A percentile compares a stretch with the other conserved stretches of the same genome.
phyloP scores from a whole-genome alignment of 257 asterid genomes.

The Solanum pennellii region DNA sequence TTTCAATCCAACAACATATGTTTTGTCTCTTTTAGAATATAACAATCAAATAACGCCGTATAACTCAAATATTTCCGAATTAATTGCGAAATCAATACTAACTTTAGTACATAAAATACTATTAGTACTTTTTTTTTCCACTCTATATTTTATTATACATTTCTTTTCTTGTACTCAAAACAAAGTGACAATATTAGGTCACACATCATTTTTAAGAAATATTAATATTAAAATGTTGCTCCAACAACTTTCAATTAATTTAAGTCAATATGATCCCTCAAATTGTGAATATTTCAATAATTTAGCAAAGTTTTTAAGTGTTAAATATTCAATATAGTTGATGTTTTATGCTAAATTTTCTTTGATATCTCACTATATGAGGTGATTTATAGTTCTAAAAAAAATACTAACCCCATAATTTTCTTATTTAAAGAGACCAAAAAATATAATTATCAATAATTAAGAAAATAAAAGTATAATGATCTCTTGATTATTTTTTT shows the following conservation, averaged over 20 bases:
- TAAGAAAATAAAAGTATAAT: neutral
- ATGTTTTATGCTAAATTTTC: neutral
- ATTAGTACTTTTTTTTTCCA: neutral
- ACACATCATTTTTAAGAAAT: neutral
- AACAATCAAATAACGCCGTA: accelerated
- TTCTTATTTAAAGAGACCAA: neutral
- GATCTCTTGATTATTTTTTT: neutral
- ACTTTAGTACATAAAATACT: too few relatives aligned
- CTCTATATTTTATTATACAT: neutral
- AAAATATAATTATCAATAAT: neutral
- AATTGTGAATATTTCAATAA: too few relatives aligned
- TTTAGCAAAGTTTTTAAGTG: neutral
- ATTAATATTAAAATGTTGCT: neutral
- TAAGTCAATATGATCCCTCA: neutral
- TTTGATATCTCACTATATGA: neutral
- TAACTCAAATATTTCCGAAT: too few relatives aligned
- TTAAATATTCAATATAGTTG: neutral
- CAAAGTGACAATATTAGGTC: neutral
- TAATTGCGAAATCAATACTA: too few relatives aligned
- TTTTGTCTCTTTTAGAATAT: too few relatives aligned
- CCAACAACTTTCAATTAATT: neutral
- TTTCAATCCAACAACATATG: too few relatives aligned
- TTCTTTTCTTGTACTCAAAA: neutral
- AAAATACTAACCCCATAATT: neutral
- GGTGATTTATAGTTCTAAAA: neutral